phyloP scores from a whole-genome alignment of 495 filamentous ascomycete genomes.

The Penicillium coprophilum region DNA sequence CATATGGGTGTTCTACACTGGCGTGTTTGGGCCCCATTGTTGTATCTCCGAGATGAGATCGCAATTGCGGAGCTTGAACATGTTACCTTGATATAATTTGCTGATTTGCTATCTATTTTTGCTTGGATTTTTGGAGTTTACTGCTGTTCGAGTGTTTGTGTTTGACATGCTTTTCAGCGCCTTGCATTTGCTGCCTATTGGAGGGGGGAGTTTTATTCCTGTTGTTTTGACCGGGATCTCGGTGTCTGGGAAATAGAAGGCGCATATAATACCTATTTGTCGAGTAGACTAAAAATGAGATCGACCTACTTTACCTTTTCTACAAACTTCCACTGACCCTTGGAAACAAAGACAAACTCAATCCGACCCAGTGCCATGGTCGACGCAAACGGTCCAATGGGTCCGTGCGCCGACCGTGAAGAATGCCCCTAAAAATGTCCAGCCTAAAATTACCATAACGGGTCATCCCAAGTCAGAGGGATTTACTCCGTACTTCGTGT shows the following conservation, averaged over 20 bases:
- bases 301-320: too few relatives aligned
- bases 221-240: constrained; percentile 11
- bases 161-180: constrained; percentile 40
- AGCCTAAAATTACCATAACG: not conserved
- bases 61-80: constrained; percentile 24
- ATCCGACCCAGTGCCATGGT: not conserved
- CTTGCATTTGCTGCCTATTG: constrained; percentile 25
- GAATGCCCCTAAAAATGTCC: not conserved
- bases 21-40: constrained; percentile 77
- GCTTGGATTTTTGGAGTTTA: constrained; percentile 1
- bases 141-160: constrained; percentile 2
- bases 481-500: too few relatives aligned
- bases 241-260: constrained; percentile 12
- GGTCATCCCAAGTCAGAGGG: too few relatives aligned
- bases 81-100: constrained; percentile 15
- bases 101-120: constrained; percentile 7
- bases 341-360: not conserved
- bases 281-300: not conserved
- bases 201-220: constrained; percentile 13
- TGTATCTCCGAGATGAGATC: constrained; percentile 53
- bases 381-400: not conserved
- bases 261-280: not conserved
- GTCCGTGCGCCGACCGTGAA: constrained; percentile 2
- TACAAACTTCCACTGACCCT: not conserved
- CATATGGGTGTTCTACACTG: constrained; percentile 83